These are phyloP conservation scores for Aspergillus ustus DNA, from an alignment of 2,329 filamentous ascomycete genomes.

Conservation along the genomic window DNA sequence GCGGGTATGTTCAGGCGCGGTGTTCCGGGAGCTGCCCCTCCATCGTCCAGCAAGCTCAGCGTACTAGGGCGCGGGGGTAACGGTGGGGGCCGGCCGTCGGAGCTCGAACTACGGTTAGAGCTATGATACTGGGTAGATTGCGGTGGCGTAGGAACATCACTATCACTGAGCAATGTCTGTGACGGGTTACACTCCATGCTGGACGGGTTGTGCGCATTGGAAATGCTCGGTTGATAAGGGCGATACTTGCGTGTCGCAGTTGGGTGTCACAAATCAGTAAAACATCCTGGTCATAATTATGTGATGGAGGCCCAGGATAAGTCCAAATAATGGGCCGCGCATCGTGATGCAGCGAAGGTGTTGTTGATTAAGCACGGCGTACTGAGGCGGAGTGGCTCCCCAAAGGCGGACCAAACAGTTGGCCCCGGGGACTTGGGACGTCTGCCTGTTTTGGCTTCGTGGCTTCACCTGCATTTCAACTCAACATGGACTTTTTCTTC, in stretches of 20 bases:
- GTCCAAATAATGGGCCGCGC: background rate
- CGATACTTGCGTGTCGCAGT: background rate
- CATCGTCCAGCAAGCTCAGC: conserved; percentile 41
- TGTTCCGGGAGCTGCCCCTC: conserved; percentile 37
- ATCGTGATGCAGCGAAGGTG: conserved; percentile 5
- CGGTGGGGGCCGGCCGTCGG: conserved; percentile 47
- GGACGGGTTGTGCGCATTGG: conserved; percentile 18
- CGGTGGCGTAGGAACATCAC: conserved; percentile 11
- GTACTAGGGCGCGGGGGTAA: conserved; percentile 52
- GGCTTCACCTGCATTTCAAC: conserved; percentile 21
- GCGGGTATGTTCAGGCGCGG: conserved; percentile 32
- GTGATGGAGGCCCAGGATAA: background rate
- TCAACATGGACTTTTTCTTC: conserved; percentile 7
- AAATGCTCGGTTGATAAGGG: background rate
- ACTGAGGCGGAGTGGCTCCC: conserved; percentile 11
- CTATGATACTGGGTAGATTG: conserved; percentile 24
- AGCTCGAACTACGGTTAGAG: conserved; percentile 29
- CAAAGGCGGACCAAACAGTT: conserved; percentile 6
- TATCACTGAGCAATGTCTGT: conserved; percentile 8
- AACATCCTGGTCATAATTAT: conserved; percentile 7
- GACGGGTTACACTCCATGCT: conserved; percentile 21
- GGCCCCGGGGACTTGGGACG: background rate
- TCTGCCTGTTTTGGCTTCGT: conserved; percentile 18
- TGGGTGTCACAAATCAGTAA: background rate
- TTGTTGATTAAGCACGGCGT: background rate